A percentile compares a stretch with the other conserved stretches of the same genome.
Conservation (phyloP, 257 asterid species). For the Gynochthodes officinalis region DNA sequence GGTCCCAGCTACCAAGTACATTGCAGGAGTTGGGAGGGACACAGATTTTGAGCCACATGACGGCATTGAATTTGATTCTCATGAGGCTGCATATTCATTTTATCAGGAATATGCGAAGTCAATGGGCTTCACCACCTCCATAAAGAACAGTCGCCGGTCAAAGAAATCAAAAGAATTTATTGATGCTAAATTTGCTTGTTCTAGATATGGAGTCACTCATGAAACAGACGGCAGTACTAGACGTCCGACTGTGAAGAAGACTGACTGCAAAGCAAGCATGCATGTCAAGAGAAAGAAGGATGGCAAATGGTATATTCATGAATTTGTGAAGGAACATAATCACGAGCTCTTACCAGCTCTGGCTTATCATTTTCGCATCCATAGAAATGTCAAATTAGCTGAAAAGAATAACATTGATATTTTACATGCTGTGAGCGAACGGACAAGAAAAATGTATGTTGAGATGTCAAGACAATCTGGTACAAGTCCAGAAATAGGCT, state of each 20-base stretch:
- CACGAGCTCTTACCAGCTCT: slow-evolving; percentile 96
- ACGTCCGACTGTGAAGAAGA: slow-evolving; percentile 76
- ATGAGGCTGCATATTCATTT: slow-evolving; percentile 83
- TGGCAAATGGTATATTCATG: slow-evolving; percentile 93
- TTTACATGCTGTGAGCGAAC: slow-evolving; percentile 88
- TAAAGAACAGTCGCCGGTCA: slow-evolving; percentile 93
- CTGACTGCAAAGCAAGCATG: slow-evolving; percentile 97
- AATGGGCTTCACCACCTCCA: slow-evolving; percentile 98
- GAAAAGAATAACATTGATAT: slow-evolving; percentile 91
- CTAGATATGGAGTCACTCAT: slow-evolving; percentile 90
- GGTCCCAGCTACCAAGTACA: slow-evolving; percentile 42
- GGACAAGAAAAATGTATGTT: slow-evolving; percentile 92
- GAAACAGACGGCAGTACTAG: slow-evolving; percentile 77
- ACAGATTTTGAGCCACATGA: slow-evolving; percentile 63
- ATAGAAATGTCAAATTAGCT: slow-evolving; percentile 76
- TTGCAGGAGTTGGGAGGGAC: slow-evolving; percentile 45
- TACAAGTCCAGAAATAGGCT: slow-evolving; percentile 34
- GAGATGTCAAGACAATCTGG: slow-evolving; percentile 87
- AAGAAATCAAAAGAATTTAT: slow-evolving; percentile 94
- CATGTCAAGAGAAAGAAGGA: slow-evolving; percentile 87
- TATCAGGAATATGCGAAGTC: slow-evolving; percentile 97
- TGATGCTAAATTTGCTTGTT: slow-evolving; percentile 94
- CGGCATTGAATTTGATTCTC: slow-evolving; percentile 86
- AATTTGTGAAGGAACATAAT: slow-evolving; percentile 84
- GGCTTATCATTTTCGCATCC: slow-evolving; percentile 93